Evolutionary conservation across 2,329 filamentous ascomycete genomes (phyloP).

Genomic region (Trichoderma polysporum): DNA sequence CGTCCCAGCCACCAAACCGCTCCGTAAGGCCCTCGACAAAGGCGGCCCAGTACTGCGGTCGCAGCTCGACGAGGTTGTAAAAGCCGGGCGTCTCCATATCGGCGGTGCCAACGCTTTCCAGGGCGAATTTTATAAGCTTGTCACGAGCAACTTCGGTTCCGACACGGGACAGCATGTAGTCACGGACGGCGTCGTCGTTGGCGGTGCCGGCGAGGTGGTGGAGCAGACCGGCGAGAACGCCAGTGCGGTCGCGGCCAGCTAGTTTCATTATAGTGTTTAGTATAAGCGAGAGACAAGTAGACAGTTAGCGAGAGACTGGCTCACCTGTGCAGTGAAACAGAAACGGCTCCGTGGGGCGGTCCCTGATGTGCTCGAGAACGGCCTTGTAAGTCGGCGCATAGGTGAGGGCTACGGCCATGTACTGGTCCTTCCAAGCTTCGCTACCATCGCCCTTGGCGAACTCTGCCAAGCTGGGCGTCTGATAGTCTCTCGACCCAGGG

Average conservation of each 20-base stretch:
- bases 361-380: constrained; percentile 49
- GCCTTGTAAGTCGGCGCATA: constrained; percentile 45
- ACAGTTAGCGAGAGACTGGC: constrained; percentile 12
- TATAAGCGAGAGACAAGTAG: too few species aligned
- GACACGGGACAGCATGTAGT: constrained; percentile 56
- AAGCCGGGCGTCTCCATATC: constrained; percentile 48
- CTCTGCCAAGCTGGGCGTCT: constrained; percentile 37
- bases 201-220: constrained; percentile 49
- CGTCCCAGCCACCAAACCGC: constrained; percentile 49
- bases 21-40: constrained; percentile 46
- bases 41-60: constrained; percentile 44
- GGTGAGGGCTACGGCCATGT: constrained; percentile 45
- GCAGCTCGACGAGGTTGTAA: constrained; percentile 47
- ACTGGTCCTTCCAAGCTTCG: constrained; percentile 46
- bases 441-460: constrained; percentile 49
- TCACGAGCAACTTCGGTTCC: constrained; percentile 52
- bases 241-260: constrained; percentile 57
- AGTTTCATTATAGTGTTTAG: neutral
- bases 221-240: constrained; percentile 51
- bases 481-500: constrained; percentile 36
- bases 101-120: constrained; percentile 37
- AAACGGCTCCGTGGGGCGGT: constrained; percentile 45
- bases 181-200: constrained; percentile 43
- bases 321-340: constrained; percentile 56
- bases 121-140: constrained; percentile 45